phyloP scores from a whole-genome alignment of 768 basidiomycete species.

The Mycena amicta region DNA sequence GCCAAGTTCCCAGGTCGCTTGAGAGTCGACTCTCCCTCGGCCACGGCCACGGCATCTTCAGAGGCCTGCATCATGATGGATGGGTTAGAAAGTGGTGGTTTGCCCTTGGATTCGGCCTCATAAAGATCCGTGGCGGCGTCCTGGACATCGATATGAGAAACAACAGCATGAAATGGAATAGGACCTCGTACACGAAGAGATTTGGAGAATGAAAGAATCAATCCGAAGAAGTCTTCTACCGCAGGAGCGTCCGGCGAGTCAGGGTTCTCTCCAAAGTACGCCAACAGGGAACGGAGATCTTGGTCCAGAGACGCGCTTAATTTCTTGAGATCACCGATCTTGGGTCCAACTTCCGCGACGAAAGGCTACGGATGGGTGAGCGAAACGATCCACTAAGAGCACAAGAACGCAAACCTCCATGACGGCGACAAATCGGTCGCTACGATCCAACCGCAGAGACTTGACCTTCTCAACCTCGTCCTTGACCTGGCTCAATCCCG shows the following conservation, averaged over 20 bases:
- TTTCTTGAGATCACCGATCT: constrained; percentile 66
- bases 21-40: constrained; percentile 36
- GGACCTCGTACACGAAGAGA: constrained; percentile 59
- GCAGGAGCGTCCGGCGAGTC: constrained; percentile 65
- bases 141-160: constrained; percentile 36
- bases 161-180: background rate
- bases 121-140: constrained; percentile 74
- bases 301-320: constrained; percentile 58
- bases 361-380: constrained; percentile 48
- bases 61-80: background rate
- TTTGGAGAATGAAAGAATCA: constrained; percentile 74
- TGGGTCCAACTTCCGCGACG: constrained; percentile 46
- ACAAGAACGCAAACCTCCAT: constrained; percentile 59
- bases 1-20: constrained; percentile 36
- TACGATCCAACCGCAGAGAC: constrained; percentile 33
- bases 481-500: constrained; percentile 59
- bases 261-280: constrained; percentile 79
- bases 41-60: no score
- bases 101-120: constrained; percentile 44
- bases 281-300: constrained; percentile 62
- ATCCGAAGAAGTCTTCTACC: constrained; percentile 81
- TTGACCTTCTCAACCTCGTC: constrained; percentile 54
- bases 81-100: background rate
- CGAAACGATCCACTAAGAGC: background rate
- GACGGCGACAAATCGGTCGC: constrained; percentile 65